A percentile compares a stretch with the other conserved stretches of the same genome.
Evolutionary conservation across 2,329 filamentous ascomycete species (phyloP).

Genomic region (Emmonsia crescens): DNA sequence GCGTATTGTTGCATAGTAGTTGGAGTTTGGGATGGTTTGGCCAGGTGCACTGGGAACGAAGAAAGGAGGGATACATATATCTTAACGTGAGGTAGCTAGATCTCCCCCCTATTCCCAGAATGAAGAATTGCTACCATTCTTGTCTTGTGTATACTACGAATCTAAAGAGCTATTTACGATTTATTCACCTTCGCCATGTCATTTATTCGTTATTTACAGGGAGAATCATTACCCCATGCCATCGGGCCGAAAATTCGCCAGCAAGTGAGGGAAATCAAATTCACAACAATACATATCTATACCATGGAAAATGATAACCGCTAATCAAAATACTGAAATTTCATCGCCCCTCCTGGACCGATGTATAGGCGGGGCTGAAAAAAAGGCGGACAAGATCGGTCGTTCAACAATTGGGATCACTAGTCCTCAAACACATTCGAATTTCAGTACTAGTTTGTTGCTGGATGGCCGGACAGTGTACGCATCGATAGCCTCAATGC

Average conservation of each 20-base stretch:
- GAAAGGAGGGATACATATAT: background rate
- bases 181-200: background rate
- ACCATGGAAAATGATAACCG: background rate
- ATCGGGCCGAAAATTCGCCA: background rate
- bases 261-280: background rate
- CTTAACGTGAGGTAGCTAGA: background rate
- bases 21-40: background rate
- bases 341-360: background rate
- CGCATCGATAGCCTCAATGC: slow-evolving; percentile 55
- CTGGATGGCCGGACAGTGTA: slow-evolving; percentile 51
- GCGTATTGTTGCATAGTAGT: background rate
- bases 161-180: background rate
- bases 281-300: background rate
- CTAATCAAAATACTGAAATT: background rate
- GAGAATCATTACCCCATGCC: background rate
- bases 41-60: background rate
- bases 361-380: background rate
- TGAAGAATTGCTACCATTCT: background rate
- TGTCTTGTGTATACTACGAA: slow-evolving; percentile 1
- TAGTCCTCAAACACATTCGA: slow-evolving; percentile 27
- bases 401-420: background rate
- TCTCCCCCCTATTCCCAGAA: background rate
- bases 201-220: background rate
- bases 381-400: background rate
- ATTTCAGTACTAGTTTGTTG: slow-evolving; percentile 49